Evolutionary conservation across 768 basidiomycete species (phyloP).

Genomic region (Mycena chlorophos): DNA sequence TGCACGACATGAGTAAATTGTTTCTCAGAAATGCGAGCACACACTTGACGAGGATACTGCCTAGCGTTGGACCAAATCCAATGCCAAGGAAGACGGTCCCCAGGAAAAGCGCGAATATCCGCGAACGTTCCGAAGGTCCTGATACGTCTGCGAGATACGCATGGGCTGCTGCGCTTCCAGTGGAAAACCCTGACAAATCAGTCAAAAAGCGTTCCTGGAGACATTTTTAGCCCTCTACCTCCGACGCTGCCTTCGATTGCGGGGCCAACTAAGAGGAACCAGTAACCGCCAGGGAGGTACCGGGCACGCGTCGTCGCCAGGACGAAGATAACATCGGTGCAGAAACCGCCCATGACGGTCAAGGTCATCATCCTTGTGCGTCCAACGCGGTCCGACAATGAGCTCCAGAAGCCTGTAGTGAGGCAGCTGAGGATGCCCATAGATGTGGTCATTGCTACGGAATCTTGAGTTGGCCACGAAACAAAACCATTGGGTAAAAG

Average conservation of each 20-base stretch:
- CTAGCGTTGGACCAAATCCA: constrained; percentile 58
- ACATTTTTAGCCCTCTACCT: constrained; percentile 38
- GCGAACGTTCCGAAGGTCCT: constrained; percentile 43
- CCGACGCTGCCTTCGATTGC: constrained; percentile 58
- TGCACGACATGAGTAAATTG: constrained; percentile 26
- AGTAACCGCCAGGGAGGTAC: constrained; percentile 60
- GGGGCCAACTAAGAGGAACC: constrained; percentile 54
- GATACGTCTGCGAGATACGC: constrained; percentile 56
- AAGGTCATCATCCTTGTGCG: constrained; percentile 50
- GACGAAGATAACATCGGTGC: constrained; percentile 53
- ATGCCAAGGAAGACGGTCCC: constrained; percentile 60
- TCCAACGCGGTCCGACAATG: constrained; percentile 62
- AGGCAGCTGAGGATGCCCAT: constrained; percentile 76
- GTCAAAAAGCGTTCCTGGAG: neutral
- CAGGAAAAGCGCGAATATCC: constrained; percentile 47
- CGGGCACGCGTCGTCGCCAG: constrained; percentile 49
- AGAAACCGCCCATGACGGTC: constrained; percentile 45
- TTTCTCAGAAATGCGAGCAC: neutral
- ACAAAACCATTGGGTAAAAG: neutral
- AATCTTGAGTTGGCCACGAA: constrained; percentile 2
- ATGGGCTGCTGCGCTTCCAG: constrained; percentile 40
- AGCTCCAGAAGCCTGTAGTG: constrained; percentile 86
- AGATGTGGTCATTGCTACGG: constrained; percentile 57
- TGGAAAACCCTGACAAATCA: constrained; percentile 37
- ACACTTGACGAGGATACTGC: constrained; percentile 47